Evolutionary conservation across 768 basidiomycete genomes (phyloP).

Genomic region (Auriscalpium microsporum): DNA sequence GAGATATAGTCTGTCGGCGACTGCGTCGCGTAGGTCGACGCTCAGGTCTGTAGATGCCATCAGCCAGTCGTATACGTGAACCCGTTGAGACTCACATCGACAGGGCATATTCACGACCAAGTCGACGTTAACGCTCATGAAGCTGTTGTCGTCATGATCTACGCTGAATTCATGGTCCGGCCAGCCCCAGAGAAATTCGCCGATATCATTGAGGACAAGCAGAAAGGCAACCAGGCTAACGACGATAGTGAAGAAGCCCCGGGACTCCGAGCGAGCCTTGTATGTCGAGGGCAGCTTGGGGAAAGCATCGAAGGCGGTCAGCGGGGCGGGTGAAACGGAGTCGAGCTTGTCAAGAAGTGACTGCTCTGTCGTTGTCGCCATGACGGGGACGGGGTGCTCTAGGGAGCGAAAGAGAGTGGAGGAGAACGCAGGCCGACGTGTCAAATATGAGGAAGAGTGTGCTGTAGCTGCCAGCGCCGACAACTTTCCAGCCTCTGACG

Average conservation of each 20-base stretch:
- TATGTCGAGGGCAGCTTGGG: slow-evolving; percentile 31
- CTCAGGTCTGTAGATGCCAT: slow-evolving; percentile 48
- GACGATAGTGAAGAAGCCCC: slow-evolving; percentile 42
- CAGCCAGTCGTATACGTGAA: neutral
- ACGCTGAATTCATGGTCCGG: slow-evolving; percentile 86
- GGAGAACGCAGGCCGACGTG: slow-evolving; percentile 34
- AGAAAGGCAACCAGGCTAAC: slow-evolving; percentile 56
- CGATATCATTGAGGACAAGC: slow-evolving; percentile 80
- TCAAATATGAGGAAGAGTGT: neutral
- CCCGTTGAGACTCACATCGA: slow-evolving; percentile 52
- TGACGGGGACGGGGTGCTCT: slow-evolving; percentile 59
- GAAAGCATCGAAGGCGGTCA: slow-evolving; percentile 32
- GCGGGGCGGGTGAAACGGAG: slow-evolving; percentile 16
- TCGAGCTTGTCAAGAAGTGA: slow-evolving; percentile 22
- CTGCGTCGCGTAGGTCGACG: slow-evolving; percentile 84
- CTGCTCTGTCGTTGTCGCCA: slow-evolving; percentile 2
- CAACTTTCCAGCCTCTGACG: neutral
- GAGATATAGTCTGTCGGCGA: slow-evolving; percentile 88
- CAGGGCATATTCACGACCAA: slow-evolving; percentile 91
- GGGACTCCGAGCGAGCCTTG: slow-evolving; percentile 19
- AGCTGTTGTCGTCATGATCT: slow-evolving; percentile 51
- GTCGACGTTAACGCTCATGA: slow-evolving; percentile 85
- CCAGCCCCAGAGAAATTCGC: slow-evolving; percentile 92
- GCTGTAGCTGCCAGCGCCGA: neutral
- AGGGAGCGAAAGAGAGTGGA: slow-evolving; percentile 58